Base-by-base conservation (phyloP, 257 asterid genomes). In the Ajuga chamaepitys region DNA sequence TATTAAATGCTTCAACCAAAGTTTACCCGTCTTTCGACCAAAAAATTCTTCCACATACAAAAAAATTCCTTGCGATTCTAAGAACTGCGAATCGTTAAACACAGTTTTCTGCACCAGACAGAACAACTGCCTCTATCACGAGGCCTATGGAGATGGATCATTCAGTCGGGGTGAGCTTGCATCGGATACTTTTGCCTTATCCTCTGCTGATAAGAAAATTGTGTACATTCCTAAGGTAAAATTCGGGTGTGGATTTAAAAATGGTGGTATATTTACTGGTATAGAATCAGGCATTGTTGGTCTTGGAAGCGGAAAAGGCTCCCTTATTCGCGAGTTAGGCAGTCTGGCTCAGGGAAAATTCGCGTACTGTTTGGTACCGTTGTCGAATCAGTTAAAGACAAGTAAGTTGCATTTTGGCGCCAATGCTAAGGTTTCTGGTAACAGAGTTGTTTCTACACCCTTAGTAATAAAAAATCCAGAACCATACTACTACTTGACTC, bases 281-380 rank as follows among this genome's bases (percentile, higher is more conserved):
- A 38, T 25, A 2, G 56, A 59, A 38, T 74, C 85, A 0, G 83
- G 88, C 1, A 62, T 83, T 5, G 55, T 78, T 1, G 89, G 86
- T n/a, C 77, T 83, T 9, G 86, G 89, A 18, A 64, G 71, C 18
- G 81, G 82, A 2, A 18, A 54, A 0, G 17, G 21, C 35, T 83
- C 85, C 0, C 61, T 83, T 9, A 11, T 81, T 0, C 25, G 62
- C 1, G 86, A 83, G 11, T 3, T 80, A 3, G 64, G 74, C 18
- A 0, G 53, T 7, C 5, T 30, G 0, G 62, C 68, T 4, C 18
- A 25, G 5, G 76, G 84, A 2, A 80, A 48, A 34, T 80, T 80
- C 58, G 74, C 89, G 0, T 73, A 75, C 20, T 83, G 89, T 55
- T 48, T 84, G 47, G 74, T 72, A 4, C 62, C 82, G 1, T 0